phyloP scores from a whole-genome alignment of 768 basidiomycete species.

The Tylopilus sp. region DNA sequence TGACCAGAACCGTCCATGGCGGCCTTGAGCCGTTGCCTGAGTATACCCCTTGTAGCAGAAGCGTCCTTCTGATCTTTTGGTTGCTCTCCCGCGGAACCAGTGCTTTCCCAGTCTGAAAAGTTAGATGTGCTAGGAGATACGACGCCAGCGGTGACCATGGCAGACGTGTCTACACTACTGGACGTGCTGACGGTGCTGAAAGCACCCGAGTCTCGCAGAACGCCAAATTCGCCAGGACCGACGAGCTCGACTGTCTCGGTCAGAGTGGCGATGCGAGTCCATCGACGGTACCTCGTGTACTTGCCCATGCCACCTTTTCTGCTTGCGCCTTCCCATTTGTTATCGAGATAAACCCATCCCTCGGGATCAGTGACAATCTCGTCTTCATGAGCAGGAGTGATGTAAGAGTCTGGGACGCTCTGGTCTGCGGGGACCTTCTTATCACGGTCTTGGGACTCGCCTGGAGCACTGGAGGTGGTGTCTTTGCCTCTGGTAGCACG shows the following conservation, averaged over 20 bases:
- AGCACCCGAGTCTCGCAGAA: constrained; percentile 25
- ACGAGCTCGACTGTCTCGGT: constrained; percentile 66
- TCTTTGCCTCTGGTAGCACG: constrained; percentile 53
- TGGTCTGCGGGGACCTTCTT: constrained; percentile 21
- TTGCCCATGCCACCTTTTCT: constrained; percentile 84
- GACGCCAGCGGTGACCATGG: constrained; percentile 24
- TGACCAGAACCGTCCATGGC: constrained; percentile 27
- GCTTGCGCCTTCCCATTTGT: constrained; percentile 86
- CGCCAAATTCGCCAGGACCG: constrained; percentile 31
- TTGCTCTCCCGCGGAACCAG: constrained; percentile 22
- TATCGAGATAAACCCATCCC: constrained; percentile 93
- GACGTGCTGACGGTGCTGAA: constrained; percentile 16
- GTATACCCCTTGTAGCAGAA: constrained; percentile 10
- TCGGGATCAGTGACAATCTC: constrained; percentile 72
- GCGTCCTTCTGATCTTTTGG: constrained; percentile 19
- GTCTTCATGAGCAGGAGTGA: constrained; percentile 39
- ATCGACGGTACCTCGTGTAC: constrained; percentile 84
- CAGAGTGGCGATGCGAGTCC: constrained; percentile 82
- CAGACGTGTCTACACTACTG: constrained; percentile 12
- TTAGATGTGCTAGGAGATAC: constrained; percentile 29
- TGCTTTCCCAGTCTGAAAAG: constrained; percentile 30
- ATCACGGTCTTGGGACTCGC: constrained; percentile 23
- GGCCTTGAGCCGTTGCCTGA: constrained; percentile 31
- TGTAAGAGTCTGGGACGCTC: constrained; percentile 27
- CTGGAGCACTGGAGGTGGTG: constrained; percentile 11